Conservation (phyloP, 108 stramenopile genomes). For the Fragilaria radians region DNA sequence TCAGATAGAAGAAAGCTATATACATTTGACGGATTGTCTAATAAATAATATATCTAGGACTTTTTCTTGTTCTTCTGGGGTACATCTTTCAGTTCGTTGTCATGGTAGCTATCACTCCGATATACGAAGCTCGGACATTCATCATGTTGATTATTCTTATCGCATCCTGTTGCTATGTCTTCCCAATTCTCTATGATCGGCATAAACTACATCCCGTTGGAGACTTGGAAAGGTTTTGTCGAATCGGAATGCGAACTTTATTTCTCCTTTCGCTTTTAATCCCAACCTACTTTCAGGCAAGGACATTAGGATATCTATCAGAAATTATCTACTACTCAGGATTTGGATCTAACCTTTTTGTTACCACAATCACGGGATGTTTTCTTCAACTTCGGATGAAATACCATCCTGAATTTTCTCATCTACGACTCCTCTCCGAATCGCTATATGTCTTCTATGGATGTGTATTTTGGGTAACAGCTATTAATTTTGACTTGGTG, state of each 20-base stretch:
- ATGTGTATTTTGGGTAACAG: constrained; percentile 19
- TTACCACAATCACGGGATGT: background rate
- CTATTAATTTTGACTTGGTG: background rate
- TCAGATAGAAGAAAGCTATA: too few species aligned
- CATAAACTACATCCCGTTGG: constrained; percentile 7
- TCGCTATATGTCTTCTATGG: constrained; percentile 22
- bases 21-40: too few species aligned
- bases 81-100: constrained; percentile 10
- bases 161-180: constrained; percentile 10
- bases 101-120: background rate
- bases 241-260: constrained; percentile 9
- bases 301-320: constrained; percentile 26
- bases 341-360: background rate
- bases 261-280: constrained; percentile 15
- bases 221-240: constrained; percentile 8
- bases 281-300: constrained; percentile 26
- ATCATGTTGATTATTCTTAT: background rate
- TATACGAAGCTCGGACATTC: background rate
- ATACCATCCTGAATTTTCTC: background rate
- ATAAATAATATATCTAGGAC: too few species aligned
- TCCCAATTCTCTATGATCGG: constrained; percentile 10
- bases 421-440: background rate
- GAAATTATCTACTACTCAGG: constrained; percentile 14
- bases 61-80: constrained; percentile 13
- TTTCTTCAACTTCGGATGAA: background rate